Conservation (phyloP, 805 yeast species). For the Nakazawaea sp. region DNA sequence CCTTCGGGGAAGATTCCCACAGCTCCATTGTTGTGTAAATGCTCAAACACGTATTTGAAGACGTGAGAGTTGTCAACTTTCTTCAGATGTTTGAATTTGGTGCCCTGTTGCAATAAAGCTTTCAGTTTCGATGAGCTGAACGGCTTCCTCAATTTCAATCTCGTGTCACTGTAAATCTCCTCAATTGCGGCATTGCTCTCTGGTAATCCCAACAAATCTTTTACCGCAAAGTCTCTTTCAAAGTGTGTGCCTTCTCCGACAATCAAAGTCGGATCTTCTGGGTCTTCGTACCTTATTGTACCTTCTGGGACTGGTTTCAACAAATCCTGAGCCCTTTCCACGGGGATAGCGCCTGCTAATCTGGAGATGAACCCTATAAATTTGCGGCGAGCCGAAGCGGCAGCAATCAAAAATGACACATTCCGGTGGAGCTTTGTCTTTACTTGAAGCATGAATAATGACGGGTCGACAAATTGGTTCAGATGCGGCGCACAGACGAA, state of each 20-base stretch:
- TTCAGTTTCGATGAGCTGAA: constrained; percentile 48
- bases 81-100: constrained; percentile 62
- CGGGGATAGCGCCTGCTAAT: constrained; percentile 81
- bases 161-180: constrained; percentile 65
- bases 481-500: constrained; percentile 98
- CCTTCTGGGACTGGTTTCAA: constrained; percentile 55
- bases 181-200: constrained; percentile 63
- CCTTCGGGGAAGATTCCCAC: constrained; percentile 98
- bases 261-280: constrained; percentile 46
- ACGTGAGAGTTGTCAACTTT: constrained; percentile 79
- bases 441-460: constrained; percentile 70
- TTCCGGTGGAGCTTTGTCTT: constrained; percentile 59
- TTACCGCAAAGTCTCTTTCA: constrained; percentile 50
- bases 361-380: constrained; percentile 72
- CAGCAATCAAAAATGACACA: constrained; percentile 81
- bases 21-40: constrained; percentile 58
- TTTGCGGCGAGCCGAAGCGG: constrained; percentile 57
- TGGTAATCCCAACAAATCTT: constrained; percentile 75
- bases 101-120: constrained; percentile 40
- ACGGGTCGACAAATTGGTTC: constrained; percentile 70
- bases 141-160: constrained; percentile 59
- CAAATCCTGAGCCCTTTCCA: constrained; percentile 84
- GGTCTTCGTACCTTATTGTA: constrained; percentile 41
- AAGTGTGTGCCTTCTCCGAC: constrained; percentile 66
- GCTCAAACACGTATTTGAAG: constrained; percentile 75